Evolutionary conservation across 2,329 filamentous ascomycete species (phyloP).

Genomic region (Aspergillus arachidicola): DNA sequence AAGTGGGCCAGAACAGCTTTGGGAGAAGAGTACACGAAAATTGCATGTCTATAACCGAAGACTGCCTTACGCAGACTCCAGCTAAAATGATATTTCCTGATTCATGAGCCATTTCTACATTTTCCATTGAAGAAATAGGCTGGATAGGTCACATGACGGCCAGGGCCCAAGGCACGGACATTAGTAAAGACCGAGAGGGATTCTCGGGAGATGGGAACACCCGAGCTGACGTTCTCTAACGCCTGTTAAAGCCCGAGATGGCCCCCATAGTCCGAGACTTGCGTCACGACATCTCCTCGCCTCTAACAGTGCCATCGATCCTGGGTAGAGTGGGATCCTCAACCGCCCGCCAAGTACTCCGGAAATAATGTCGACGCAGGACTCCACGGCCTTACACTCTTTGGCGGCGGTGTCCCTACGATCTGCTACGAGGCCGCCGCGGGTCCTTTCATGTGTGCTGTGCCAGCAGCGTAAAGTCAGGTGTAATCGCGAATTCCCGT

Average conservation of each 20-base stretch:
- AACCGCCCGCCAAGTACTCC: neutral
- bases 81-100: neutral
- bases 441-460: constrained; percentile 59
- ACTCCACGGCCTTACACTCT: neutral
- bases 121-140: too few species aligned
- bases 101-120: constrained; percentile 13
- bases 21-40: too few species aligned
- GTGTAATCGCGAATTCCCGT: constrained; percentile 73
- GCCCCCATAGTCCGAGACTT: neutral
- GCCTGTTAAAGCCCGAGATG: neutral
- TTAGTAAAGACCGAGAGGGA: neutral
- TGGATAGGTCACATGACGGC: neutral
- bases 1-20: too few species aligned
- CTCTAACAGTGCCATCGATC: neutral
- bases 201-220: neutral
- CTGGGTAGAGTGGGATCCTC: neutral
- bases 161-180: neutral
- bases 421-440: constrained; percentile 5
- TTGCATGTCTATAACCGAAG: too few species aligned
- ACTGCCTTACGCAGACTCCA: too few species aligned
- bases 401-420: neutral
- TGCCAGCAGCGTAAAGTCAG: constrained; percentile 65
- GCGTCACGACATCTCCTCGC: neutral
- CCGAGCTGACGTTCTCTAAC: neutral
- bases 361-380: neutral